These are phyloP conservation scores for Hansenula sp. DNA, from an alignment of 1,139 yeast genomes.

Conservation along the genomic window DNA sequence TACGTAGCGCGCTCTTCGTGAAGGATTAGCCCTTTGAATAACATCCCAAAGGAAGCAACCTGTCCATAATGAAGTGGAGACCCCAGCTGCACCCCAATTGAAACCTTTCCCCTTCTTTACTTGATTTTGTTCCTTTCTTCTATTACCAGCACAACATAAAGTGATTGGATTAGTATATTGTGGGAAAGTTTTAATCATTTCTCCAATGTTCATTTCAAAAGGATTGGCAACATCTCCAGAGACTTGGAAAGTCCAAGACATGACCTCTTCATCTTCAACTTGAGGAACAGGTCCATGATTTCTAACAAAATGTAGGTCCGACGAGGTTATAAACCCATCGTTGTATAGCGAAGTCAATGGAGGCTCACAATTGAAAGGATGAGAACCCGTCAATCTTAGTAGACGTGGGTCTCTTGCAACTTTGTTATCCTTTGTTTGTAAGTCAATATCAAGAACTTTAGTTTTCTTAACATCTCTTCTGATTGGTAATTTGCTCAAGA, in stretches of 20 bases:
- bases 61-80: conserved; percentile 31
- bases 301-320: conserved; percentile 29
- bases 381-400: conserved; percentile 30
- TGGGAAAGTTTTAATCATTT: conserved; percentile 24
- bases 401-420: conserved; percentile 28
- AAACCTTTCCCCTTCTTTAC: conserved; percentile 31
- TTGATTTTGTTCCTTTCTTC: conserved; percentile 31
- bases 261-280: conserved; percentile 18
- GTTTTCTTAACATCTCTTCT: conserved; percentile 7
- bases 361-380: conserved; percentile 31
- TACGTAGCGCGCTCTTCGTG: conserved; percentile 24
- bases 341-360: conserved; percentile 25
- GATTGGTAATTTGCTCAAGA: not conserved
- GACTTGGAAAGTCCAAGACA: conserved; percentile 26
- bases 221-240: conserved; percentile 29
- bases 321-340: conserved; percentile 30
- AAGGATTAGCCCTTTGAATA: conserved; percentile 24
- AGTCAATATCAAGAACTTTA: conserved; percentile 21
- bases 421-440: conserved; percentile 26
- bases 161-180: conserved; percentile 29
- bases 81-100: conserved; percentile 33
- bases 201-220: conserved; percentile 18
- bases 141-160: conserved; percentile 31
- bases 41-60: conserved; percentile 28
- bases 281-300: conserved; percentile 31